A percentile compares a stretch with the other conserved stretches of the same genome.
phyloP scores from a whole-genome alignment of 2,329 filamentous ascomycete genomes.

The Anisogramma anomala region DNA sequence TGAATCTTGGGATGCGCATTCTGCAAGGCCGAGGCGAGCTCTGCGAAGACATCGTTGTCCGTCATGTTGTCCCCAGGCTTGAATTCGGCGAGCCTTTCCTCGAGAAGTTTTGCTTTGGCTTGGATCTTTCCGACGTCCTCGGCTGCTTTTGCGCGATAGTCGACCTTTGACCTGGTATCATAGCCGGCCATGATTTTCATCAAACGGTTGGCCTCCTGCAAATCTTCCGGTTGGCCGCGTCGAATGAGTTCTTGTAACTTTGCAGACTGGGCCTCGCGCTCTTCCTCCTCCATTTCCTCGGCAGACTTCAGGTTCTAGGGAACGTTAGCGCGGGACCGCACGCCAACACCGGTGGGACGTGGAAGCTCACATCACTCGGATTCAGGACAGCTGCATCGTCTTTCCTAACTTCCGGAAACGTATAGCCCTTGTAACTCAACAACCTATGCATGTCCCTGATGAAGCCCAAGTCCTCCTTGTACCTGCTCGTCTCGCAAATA shows the following conservation, averaged over 20 bases:
- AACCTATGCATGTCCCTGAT: conserved; percentile 96
- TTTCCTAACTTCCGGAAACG: conserved; percentile 80
- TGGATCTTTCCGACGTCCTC: conserved; percentile 92
- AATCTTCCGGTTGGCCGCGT: conserved; percentile 77
- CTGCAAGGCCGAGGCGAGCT: conserved; percentile 77
- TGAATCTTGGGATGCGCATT: conserved; percentile 98
- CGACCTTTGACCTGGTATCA: conserved; percentile 89
- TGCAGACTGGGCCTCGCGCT: conserved; percentile 87
- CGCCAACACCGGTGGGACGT: conserved; percentile 17
- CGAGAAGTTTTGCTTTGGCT: conserved; percentile 82
- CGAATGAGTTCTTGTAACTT: conserved; percentile 96
- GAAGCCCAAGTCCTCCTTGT: conserved; percentile 93
- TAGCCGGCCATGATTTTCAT: conserved; percentile 99
- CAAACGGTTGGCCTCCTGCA: conserved; percentile 91
- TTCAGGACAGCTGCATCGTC: conserved; percentile 96
- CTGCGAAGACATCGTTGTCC: conserved; percentile 60
- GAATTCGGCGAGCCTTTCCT: conserved; percentile 83
- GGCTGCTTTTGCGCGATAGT: conserved; percentile 94
- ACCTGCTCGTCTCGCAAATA: conserved; percentile 94
- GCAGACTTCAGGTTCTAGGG: conserved; percentile 80
- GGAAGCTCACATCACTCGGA: conserved; percentile 72
- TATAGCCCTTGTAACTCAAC: conserved; percentile 92
- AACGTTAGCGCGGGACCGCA: conserved; percentile 13
- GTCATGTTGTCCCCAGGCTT: conserved; percentile 67
- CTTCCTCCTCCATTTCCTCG: conserved; percentile 98